These are phyloP conservation scores for Pseudohalonectria lignicola DNA, from an alignment of 2,329 filamentous ascomycete genomes.

Conservation along the genomic window DNA sequence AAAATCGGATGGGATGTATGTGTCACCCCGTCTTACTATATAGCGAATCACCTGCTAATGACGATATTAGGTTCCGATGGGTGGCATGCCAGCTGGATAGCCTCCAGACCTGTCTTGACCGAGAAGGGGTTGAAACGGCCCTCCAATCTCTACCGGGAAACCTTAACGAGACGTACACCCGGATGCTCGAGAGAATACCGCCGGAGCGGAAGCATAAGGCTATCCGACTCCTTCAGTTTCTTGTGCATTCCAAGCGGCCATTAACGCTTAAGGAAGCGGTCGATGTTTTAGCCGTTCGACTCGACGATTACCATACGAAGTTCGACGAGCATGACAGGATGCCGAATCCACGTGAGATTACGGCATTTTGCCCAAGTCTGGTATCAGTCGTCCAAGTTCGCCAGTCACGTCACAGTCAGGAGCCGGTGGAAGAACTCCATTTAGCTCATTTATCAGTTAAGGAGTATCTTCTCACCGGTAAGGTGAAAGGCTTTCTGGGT, in stretches of 20 bases:
- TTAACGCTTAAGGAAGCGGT: neutral
- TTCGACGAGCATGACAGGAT: neutral
- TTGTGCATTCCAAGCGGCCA: neutral
- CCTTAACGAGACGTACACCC: neutral
- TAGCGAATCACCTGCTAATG: neutral
- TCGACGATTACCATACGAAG: neutral
- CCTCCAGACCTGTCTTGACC: neutral
- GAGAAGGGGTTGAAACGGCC: neutral
- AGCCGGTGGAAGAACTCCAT: neutral
- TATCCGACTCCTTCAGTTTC: neutral
- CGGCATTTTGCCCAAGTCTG: neutral
- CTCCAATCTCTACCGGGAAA: neutral
- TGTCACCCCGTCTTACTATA: neutral
- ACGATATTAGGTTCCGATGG: neutral
- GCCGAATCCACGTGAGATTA: neutral
- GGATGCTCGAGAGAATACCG: neutral
- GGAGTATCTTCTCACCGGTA: neutral
- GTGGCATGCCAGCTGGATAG: neutral
- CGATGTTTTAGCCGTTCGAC: neutral
- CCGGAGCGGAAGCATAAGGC: neutral
- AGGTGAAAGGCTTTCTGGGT: neutral
- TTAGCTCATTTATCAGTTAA: neutral
- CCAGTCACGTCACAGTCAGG: neutral
- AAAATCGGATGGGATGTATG: neutral
- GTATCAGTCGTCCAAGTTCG: neutral